Conservation (phyloP, 2,329 filamentous ascomycete genomes). For the Cladophialophora exuberans region DNA sequence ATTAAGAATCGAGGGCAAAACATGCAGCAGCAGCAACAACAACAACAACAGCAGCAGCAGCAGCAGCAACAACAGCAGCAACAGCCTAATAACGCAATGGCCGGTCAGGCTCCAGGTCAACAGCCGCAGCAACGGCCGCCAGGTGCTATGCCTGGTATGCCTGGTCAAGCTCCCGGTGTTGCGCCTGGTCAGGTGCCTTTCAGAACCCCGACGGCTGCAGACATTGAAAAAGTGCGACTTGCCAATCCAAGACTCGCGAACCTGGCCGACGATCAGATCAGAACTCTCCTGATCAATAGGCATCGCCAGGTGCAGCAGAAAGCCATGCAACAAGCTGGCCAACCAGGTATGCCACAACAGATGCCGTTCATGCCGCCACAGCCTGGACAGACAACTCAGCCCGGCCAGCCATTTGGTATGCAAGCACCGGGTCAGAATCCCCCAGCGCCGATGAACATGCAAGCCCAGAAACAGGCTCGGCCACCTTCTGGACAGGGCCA, state of each 20-base stretch:
- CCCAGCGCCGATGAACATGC: constrained; percentile 6
- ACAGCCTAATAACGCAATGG: constrained; percentile 20
- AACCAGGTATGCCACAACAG: constrained; percentile 22
- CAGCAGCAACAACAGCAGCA: constrained; percentile 9
- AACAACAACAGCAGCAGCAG: constrained; percentile 18
- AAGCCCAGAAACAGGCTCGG: constrained; percentile 19
- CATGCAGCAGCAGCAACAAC: constrained; percentile 19
- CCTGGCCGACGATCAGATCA: constrained; percentile 28
- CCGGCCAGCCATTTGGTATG: constrained; percentile 23
- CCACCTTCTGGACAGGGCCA: constrained; percentile 20
- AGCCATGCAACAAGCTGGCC: constrained; percentile 21
- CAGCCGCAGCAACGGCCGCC: constrained; percentile 20
- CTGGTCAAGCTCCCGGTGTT: constrained; percentile 11
- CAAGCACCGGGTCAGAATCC: constrained; percentile 13
- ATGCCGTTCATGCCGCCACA: constrained; percentile 23
- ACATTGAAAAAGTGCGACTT: constrained; percentile 26
- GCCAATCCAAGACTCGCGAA: constrained; percentile 26
- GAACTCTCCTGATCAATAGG: constrained; percentile 25
- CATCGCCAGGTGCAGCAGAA: constrained; percentile 27
- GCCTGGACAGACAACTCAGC: constrained; percentile 7
- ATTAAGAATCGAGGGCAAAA: constrained; percentile 28
- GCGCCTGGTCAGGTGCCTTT: constrained; percentile 18
- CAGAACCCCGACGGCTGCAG: constrained; percentile 17
- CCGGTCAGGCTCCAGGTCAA: constrained; percentile 15
- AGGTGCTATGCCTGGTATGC: constrained; percentile 13